Conservation (phyloP, 164 flowering plant species). For the Macadamia integrifolia region DNA sequence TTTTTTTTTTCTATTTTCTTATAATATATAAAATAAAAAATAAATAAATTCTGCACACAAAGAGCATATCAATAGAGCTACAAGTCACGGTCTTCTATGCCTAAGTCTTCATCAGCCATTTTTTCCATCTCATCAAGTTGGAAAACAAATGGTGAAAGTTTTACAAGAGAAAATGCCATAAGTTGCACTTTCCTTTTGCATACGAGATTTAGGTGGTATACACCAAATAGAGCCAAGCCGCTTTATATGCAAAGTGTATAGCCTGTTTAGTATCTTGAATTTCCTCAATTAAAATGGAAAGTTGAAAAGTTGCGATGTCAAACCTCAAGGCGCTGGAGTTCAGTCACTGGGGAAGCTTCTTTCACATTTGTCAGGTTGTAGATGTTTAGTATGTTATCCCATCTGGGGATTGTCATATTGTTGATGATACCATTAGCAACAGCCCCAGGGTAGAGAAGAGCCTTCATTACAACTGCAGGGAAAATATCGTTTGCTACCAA, state of each 20-base stretch:
- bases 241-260: not conserved
- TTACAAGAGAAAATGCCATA: too few species aligned
- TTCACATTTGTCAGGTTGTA: slow-evolving; percentile 79
- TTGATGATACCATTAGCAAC: slow-evolving; percentile 42
- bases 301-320: slow-evolving; percentile 4
- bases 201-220: too few species aligned
- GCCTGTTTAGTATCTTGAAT: not conserved
- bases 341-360: slow-evolving; percentile 60
- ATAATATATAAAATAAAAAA: too few species aligned
- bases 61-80: too few species aligned
- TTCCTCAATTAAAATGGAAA: not conserved
- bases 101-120: too few species aligned
- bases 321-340: slow-evolving; percentile 94
- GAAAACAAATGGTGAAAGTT: too few species aligned
- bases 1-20: too few species aligned
- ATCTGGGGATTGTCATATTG: slow-evolving; percentile 59
- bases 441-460: slow-evolving; percentile 82
- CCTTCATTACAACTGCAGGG: slow-evolving; percentile 63
- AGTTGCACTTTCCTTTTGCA: too few species aligned
- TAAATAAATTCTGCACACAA: too few species aligned
- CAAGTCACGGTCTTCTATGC: too few species aligned
- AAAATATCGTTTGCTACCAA: slow-evolving; percentile 74
- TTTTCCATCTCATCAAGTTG: too few species aligned
- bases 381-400: slow-evolving; percentile 55
- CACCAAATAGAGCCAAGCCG: not conserved